Evolutionary conservation across 2,329 filamentous ascomycete genomes (phyloP), one percentile per base, ranked within the genome.

Genomic region (Diaporthe aspalathi): DNA sequence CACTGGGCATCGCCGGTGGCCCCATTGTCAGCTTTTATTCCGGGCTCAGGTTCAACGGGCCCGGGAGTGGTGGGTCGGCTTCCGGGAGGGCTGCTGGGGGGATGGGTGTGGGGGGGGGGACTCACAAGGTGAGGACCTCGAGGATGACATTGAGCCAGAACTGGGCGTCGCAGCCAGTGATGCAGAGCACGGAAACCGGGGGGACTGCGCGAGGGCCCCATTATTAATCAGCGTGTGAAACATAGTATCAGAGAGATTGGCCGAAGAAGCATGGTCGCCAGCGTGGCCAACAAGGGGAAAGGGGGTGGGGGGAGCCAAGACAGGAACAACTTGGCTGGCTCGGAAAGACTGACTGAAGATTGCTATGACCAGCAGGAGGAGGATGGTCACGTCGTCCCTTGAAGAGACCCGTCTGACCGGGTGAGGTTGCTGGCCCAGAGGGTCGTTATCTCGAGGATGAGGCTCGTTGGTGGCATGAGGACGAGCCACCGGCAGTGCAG

Each of bases 71-170:
- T n/a, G n/a, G n/a, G n/a, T n/a, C n/a, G n/a, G n/a, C 32, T 35
- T 35, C 32, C 32, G 32, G 32, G 32, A 35, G 32, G 32, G 32
- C 9, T 35, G 32, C n/a, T n/a, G n/a, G n/a, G n/a, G n/a, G 32
- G 5, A 35, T 9, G 9, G 9, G 9, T 35, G 32, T 35, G 32
- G 5, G 32, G 7, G 20, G 20, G 12, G 20, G 22, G 8, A 67
- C 69, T 62, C 54, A 71, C 69, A 38, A 88, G 85, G 90, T 90
- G 27, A 92, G 84, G 45, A 92, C 76, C 0, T 90, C 92, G 73
- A 93, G 81, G 74, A 87, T 84, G 75, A 93, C 86, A 79, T 93
- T 93, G 80, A 93, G 87, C 60, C 89, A 83, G 38, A 93, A 80
- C 76, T 93, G 90, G 76, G 81, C 79, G 50, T 90, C 90, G 77